Percentiles rank a stretch among this genome's conserved stretches.
phyloP scores from a whole-genome alignment of 352 stramenopile species.

The Halophytophthora batemanensis region DNA sequence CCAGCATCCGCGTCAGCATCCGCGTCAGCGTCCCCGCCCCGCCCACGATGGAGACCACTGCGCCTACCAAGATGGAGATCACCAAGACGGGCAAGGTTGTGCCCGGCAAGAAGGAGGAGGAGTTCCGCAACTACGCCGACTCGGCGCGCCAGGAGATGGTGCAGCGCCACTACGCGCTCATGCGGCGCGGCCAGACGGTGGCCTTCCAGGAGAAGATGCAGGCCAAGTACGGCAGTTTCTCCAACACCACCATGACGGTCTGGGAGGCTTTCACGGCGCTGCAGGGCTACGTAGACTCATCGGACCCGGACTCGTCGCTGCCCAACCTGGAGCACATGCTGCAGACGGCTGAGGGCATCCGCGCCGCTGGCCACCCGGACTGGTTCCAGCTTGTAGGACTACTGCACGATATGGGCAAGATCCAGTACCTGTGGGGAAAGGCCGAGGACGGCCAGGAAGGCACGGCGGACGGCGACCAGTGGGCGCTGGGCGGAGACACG shows the following conservation, averaged over 20 bases:
- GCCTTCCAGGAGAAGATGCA: constrained; percentile 74
- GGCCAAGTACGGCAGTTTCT: constrained; percentile 65
- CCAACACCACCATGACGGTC: constrained; percentile 87
- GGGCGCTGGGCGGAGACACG: constrained; percentile 92
- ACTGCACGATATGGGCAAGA: constrained; percentile 94
- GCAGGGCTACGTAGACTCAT: constrained; percentile 92
- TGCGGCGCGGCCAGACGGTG: constrained; percentile 71
- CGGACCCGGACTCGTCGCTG: constrained; percentile 88
- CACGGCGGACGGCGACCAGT: constrained; percentile 86
- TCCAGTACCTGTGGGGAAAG: constrained; percentile 91
- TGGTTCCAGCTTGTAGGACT: constrained; percentile 92
- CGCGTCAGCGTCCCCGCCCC: no score
- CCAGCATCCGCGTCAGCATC: no score
- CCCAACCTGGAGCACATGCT: constrained; percentile 92
- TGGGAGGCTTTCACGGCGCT: constrained; percentile 89
- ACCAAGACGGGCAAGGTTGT: constrained; percentile 23
- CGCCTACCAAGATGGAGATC: constrained; percentile 26
- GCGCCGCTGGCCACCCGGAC: constrained; percentile 85
- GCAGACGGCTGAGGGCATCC: constrained; percentile 93
- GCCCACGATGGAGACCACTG: no score
- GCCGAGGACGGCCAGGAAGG: constrained; percentile 86
- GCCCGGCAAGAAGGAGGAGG: constrained; percentile 60
- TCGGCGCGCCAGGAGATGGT: constrained; percentile 60
- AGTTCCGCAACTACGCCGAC: constrained; percentile 82
- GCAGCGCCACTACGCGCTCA: constrained; percentile 75